These are phyloP conservation scores for Musa schizocarpa DNA, from an alignment of 176 grass and related monocot genomes.

Conservation along the genomic window DNA sequence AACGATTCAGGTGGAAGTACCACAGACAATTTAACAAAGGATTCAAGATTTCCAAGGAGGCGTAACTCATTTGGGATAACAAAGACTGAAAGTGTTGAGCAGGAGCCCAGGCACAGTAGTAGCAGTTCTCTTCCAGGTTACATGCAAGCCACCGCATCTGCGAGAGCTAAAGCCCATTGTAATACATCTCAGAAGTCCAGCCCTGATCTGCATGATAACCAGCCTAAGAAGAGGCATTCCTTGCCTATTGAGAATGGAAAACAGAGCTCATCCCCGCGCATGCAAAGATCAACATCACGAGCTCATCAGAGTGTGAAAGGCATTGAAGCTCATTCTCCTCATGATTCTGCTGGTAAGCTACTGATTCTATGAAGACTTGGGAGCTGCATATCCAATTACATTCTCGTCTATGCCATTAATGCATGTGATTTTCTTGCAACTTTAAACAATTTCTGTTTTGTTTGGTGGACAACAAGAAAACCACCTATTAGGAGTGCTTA, in stretches of 20 bases:
- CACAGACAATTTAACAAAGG: slow-evolving; percentile 50
- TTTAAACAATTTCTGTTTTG: no score
- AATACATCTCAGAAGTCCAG: slow-evolving; percentile 67
- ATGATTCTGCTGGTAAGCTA: slow-evolving; percentile 49
- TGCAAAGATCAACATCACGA: slow-evolving; percentile 75
- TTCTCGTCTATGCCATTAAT: no score
- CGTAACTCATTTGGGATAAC: slow-evolving; percentile 31
- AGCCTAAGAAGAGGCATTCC: slow-evolving; percentile 68
- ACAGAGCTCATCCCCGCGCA: slow-evolving; percentile 69
- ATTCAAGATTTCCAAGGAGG: slow-evolving; percentile 43
- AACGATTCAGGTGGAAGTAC: slow-evolving; percentile 55
- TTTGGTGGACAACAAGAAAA: no score
- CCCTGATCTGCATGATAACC: slow-evolving; percentile 68
- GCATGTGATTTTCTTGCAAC: no score
- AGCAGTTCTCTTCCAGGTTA: slow-evolving; percentile 77
- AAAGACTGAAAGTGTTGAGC: slow-evolving; percentile 37
- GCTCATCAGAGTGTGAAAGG: slow-evolving; percentile 54
- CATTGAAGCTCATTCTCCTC: slow-evolving; percentile 40
- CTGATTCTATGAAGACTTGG: background rate
- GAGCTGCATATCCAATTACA: background rate
- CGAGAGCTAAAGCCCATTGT: slow-evolving; percentile 63
- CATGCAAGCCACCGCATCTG: slow-evolving; percentile 94
- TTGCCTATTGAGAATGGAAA: slow-evolving; percentile 56
- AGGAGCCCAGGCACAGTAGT: slow-evolving; percentile 75
- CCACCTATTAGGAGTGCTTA: no score